Conservation (phyloP, 108 stramenopile genomes). For the Nannochloropsis gaditana region DNA sequence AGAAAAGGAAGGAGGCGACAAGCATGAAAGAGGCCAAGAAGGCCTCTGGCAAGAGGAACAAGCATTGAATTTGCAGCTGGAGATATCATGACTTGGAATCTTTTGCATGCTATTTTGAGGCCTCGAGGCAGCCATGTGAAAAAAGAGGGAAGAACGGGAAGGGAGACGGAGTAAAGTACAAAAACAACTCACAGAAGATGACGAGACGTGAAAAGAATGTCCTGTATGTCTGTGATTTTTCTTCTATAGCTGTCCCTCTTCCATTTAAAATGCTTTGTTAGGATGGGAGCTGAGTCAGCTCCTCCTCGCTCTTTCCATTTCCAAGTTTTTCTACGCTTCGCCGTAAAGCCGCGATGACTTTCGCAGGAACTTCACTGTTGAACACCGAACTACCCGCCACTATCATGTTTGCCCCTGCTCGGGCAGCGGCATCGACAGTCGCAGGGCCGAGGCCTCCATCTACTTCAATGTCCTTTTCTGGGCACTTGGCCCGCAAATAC, state of each 20-base stretch:
- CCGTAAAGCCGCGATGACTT: constrained; percentile 54
- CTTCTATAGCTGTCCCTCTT: no score
- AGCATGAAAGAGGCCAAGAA: background rate
- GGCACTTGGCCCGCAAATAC: constrained; percentile 60
- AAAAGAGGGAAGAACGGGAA: background rate
- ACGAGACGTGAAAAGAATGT: no score
- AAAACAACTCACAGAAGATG: no score
- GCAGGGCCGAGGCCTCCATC: constrained; percentile 77
- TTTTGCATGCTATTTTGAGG: background rate
- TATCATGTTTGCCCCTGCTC: constrained; percentile 81
- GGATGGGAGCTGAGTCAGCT: constrained; percentile 4
- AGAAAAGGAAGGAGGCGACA: background rate
- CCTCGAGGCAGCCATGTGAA: background rate
- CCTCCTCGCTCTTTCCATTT: constrained; percentile 42
- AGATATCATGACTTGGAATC: background rate
- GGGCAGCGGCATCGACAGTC: constrained; percentile 71
- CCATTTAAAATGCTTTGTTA: no score
- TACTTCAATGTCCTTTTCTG: constrained; percentile 73
- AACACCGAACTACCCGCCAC: constrained; percentile 71
- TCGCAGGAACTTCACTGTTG: constrained; percentile 51
- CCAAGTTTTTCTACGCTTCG: constrained; percentile 58
- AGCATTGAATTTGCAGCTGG: background rate
- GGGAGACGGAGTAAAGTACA: no score
- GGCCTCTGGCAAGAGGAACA: background rate
- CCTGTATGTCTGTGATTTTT: no score